These are phyloP conservation scores for Paramecium tetraurelia DNA, from an alignment of 73 alveolate genomes.

Conservation along the genomic window DNA sequence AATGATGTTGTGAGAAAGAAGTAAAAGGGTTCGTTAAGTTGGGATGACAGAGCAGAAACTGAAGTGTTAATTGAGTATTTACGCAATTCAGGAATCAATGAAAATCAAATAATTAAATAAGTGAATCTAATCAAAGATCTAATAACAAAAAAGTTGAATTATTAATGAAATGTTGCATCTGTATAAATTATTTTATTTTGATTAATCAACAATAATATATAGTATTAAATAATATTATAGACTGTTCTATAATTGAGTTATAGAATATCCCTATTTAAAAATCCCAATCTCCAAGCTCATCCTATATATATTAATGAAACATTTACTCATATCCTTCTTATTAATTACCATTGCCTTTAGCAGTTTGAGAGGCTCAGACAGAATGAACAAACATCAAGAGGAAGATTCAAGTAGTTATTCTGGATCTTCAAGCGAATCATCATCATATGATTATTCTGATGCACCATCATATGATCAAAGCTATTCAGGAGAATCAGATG, in stretches of 20 bases:
- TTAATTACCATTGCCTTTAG: neutral
- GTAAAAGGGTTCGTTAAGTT: neutral
- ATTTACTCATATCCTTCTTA: neutral
- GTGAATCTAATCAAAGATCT: neutral
- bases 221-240: neutral
- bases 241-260: neutral
- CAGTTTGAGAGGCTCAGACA: neutral
- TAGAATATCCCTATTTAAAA: neutral
- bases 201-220: neutral
- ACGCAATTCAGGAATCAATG: neutral
- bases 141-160: neutral
- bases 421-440: neutral
- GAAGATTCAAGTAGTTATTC: neutral
- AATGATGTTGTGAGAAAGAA: slow-evolving; percentile 24
- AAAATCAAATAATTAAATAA: neutral
- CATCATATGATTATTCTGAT: neutral
- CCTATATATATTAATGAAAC: neutral
- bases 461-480: neutral
- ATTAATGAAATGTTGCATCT: neutral
- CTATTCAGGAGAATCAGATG: neutral
- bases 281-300: neutral
- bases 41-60: slow-evolving; percentile 51
- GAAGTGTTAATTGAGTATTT: neutral
- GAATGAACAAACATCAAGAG: neutral
- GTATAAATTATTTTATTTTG: neutral